These are phyloP conservation scores for Lodderomyces orthopsilosis DNA, from an alignment of 1,139 yeast genomes.

Conservation along the genomic window DNA sequence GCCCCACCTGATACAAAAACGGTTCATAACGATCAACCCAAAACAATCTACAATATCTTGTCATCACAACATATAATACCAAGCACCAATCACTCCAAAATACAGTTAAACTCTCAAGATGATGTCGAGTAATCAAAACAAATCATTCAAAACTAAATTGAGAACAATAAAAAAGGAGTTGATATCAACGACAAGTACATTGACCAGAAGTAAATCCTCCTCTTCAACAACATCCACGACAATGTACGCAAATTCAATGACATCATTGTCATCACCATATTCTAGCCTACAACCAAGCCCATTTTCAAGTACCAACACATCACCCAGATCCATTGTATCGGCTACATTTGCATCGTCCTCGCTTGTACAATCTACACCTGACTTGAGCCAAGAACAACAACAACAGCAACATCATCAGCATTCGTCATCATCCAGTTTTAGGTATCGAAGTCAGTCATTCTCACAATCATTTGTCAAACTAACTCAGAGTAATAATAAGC, in stretches of 20 bases:
- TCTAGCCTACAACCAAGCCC: not conserved
- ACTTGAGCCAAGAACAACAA: not conserved
- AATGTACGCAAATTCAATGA: not conserved
- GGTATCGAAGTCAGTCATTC: not conserved
- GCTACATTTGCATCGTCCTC: not conserved
- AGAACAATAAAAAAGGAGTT: constrained; percentile 3
- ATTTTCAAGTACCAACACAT: not conserved
- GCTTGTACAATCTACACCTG: not conserved
- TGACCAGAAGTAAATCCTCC: not conserved
- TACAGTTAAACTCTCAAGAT: too few relatives aligned
- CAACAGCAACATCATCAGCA: not conserved
- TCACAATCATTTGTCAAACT: not conserved
- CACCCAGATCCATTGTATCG: not conserved
- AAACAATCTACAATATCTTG: too few relatives aligned
- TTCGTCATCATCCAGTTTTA: not conserved
- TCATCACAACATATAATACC: too few relatives aligned
- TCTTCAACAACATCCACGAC: not conserved
- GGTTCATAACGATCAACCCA: too few relatives aligned
- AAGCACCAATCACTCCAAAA: not conserved
- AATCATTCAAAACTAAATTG: constrained; percentile 2
- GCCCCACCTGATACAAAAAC: too few relatives aligned
- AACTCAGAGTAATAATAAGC: not conserved
- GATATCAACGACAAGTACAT: not conserved
- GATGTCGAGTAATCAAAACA: not conserved
- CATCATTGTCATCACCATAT: not conserved